Base-by-base conservation (phyloP, 2,329 filamentous ascomycete species). In the Seiridium unicorne region DNA sequence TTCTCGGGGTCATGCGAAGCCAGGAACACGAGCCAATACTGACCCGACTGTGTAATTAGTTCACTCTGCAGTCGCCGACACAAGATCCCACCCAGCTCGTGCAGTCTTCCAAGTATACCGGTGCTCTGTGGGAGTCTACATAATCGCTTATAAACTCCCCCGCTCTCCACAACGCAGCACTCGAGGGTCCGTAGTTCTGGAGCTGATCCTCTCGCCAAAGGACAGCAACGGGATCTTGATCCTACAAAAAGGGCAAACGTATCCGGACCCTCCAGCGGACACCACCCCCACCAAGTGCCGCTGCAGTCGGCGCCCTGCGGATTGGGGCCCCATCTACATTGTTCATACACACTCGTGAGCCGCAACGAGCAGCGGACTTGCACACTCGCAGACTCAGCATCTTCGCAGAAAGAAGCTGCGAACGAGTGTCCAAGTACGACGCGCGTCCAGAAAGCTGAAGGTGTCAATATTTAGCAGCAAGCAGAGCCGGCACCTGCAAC, bases 381-480 rank as follows among this genome's bases (percentile, higher is more conserved):
- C 13, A 55, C n/a, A 55, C n/a, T 42, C 36, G 32, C 40, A 44
- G 38, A 18, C 13, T 31, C 31, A 18, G 38, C 38, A 18, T 42
- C 51, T 55, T 26, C 38, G 31, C n/a, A 48, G 46, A n/a, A 7
- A 18, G 11, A 10, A 35, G 51, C 34, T 18, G 26, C 54, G 31
- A 26, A 57, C 26, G 42, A 46, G 18, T 26, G 18, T 57, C 54
- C 36, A 57, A n/a, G 31, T 9, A 34, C 54, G 54, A 57, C 54
- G 54, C 54, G 54, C 54, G 54, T 57, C 38, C 34, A 26, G 42
- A 48, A 42, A 57, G 35, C 26, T 57, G 54, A 40, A 42, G 53
- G 54, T 46, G 54, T 57, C 40, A 40, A 57, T 46, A 34, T 47
- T 47, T 57, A 47, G 54, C 18, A 46, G 7, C 31, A 46, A 48